A percentile compares a stretch with the other conserved stretches of the same genome.
Evolutionary conservation across 2,329 filamentous ascomycete species (phyloP).

Genomic region (Zarea fungicola): DNA sequence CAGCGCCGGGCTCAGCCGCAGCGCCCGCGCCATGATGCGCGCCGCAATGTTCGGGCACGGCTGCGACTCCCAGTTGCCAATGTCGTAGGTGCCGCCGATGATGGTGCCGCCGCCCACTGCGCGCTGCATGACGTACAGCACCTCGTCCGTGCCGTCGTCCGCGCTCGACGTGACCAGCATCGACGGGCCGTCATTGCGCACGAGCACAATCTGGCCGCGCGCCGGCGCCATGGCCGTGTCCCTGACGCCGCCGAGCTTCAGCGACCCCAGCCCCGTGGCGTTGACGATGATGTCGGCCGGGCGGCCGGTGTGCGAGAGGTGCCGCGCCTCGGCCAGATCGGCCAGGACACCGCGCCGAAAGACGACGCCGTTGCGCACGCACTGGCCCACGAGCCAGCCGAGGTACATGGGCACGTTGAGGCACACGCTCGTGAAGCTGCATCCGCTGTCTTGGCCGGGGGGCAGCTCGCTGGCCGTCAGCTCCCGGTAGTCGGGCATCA

Average conservation of each 20-base stretch:
- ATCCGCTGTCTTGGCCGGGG: conserved; percentile 63
- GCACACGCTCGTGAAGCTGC: conserved; percentile 76
- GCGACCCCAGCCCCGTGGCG: conserved; percentile 73
- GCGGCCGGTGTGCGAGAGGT: conserved; percentile 45
- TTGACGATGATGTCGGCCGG: conserved; percentile 72
- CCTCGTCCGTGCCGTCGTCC: conserved; percentile 67
- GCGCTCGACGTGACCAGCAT: conserved; percentile 69
- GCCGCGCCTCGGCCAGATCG: conserved; percentile 67
- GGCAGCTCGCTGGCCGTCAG: conserved; percentile 55
- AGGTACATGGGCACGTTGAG: conserved; percentile 89
- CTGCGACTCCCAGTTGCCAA: conserved; percentile 71
- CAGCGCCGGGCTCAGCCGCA: conserved; percentile 60
- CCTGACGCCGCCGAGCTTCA: conserved; percentile 72
- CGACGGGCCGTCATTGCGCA: conserved; percentile 68
- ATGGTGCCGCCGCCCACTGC: conserved; percentile 77
- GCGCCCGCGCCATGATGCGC: conserved; percentile 77
- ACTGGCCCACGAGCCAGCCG: conserved; percentile 77
- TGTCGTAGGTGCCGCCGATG: conserved; percentile 79
- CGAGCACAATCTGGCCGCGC: conserved; percentile 78
- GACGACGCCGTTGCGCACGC: conserved; percentile 64
- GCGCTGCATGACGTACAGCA: conserved; percentile 76
- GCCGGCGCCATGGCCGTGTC: conserved; percentile 69
- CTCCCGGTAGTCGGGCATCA: conserved; percentile 65
- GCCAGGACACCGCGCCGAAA: conserved; percentile 57
- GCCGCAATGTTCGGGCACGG: conserved; percentile 74